A percentile compares a stretch with the other conserved stretches of the same genome.
Evolutionary conservation across 768 basidiomycete species (phyloP).

Genomic region (Rhodosporidiobolus odoratus): DNA sequence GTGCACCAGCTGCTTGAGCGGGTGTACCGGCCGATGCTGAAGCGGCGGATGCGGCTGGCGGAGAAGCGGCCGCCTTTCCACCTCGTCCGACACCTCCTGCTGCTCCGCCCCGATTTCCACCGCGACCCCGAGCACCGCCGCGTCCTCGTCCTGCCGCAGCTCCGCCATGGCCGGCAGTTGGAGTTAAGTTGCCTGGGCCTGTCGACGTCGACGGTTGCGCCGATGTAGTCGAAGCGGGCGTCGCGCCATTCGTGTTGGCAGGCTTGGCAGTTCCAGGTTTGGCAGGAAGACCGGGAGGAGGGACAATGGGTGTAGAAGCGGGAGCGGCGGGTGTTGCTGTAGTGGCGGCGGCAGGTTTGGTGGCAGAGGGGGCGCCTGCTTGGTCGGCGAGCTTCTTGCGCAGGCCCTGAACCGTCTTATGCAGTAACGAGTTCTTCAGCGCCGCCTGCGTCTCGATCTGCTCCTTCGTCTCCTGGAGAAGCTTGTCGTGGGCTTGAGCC

Average conservation of each 20-base stretch:
- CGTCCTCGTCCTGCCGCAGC: slow-evolving; percentile 45
- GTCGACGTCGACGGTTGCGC: slow-evolving; percentile 22
- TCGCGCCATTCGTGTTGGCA: slow-evolving; percentile 14
- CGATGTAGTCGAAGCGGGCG: slow-evolving; percentile 42
- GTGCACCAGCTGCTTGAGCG: background rate
- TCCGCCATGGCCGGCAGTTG: slow-evolving; percentile 41
- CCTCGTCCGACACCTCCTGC: slow-evolving; percentile 7
- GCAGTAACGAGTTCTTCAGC: slow-evolving; percentile 33
- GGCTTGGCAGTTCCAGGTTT: background rate
- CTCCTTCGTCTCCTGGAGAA: slow-evolving; percentile 27
- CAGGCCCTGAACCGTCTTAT: slow-evolving; percentile 32
- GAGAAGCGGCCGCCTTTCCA: slow-evolving; percentile 11
- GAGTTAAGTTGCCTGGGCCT: background rate
- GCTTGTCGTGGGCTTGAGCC: slow-evolving; percentile 25
- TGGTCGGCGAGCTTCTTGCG: slow-evolving; percentile 37
- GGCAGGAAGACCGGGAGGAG: background rate
- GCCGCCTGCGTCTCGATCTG: slow-evolving; percentile 30
- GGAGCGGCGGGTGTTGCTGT: slow-evolving; percentile 27
- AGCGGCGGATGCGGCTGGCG: background rate
- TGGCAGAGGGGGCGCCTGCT: slow-evolving; percentile 1
- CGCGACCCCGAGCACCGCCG: slow-evolving; percentile 44
- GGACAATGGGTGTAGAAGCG: background rate
- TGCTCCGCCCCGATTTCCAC: slow-evolving; percentile 42
- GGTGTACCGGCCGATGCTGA: background rate
- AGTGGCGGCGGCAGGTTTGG: slow-evolving; percentile 23